Evolutionary conservation across 495 filamentous ascomycete genomes (phyloP).

Genomic region (Talaromyces thailandensis): DNA sequence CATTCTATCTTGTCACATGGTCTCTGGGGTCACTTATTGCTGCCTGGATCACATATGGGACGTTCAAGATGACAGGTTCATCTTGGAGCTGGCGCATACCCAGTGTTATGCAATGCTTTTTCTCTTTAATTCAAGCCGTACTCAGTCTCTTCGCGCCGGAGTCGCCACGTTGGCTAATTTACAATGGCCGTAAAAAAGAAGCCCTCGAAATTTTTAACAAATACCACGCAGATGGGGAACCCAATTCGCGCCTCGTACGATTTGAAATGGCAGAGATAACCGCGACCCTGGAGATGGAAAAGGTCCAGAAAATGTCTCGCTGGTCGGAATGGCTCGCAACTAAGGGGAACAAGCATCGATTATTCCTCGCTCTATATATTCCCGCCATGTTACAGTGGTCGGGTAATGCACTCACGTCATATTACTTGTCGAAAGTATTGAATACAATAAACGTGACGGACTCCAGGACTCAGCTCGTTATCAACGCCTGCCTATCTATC

Average conservation of each 20-base stretch:
- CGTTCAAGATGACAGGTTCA: conserved; percentile 16
- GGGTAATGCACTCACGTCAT: conserved; percentile 59
- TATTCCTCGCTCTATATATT: conserved; percentile 47
- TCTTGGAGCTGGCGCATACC: conserved; percentile 39
- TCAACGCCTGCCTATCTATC: neutral
- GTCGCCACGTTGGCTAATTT: conserved; percentile 34
- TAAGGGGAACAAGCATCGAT: conserved; percentile 58
- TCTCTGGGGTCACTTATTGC: conserved; percentile 39
- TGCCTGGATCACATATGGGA: conserved; percentile 13
- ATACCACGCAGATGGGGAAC: conserved; percentile 21
- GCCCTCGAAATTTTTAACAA: conserved; percentile 22
- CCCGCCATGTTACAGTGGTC: conserved; percentile 56
- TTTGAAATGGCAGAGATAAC: conserved; percentile 28
- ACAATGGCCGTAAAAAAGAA: conserved; percentile 24
- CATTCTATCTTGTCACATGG: neutral
- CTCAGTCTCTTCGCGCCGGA: conserved; percentile 34
- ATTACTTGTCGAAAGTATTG: conserved; percentile 50
- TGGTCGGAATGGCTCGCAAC: conserved; percentile 54
- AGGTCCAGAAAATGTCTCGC: conserved; percentile 22
- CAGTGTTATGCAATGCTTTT: conserved; percentile 21
- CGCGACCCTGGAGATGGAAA: conserved; percentile 23
- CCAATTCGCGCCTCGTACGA: conserved; percentile 13
- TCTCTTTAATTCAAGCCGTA: conserved; percentile 28
- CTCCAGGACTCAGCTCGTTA: neutral
- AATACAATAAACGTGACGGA: conserved; percentile 46